Base-by-base conservation (phyloP, 2,329 filamentous ascomycete genomes). In the Aspergillus transmontanensis region DNA sequence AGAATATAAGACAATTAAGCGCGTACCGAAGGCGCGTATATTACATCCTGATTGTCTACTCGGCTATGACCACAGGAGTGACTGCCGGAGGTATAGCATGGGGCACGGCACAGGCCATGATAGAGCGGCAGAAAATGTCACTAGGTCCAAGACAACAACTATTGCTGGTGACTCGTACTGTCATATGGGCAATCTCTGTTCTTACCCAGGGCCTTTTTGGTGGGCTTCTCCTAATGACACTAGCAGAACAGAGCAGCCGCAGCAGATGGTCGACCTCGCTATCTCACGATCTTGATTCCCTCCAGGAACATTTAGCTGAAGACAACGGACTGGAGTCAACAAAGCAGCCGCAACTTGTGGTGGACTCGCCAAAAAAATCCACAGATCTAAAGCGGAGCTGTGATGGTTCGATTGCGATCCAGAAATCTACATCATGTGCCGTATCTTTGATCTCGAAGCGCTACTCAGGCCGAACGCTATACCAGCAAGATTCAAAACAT, bases 141-240 rank as follows among this genome's bases (percentile, higher is more conserved):
- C 12, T 57, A 36, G n/a, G 43, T n/a, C 11, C 43, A 34, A 50
- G 28, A 12, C 59, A 53, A 19, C 66, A 64, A n/a, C 50, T 66
- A 1, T 57, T 74, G 19, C 69, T 80, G 45, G 68, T 76, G 36
- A 73, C 73, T 23, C 78, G 81, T 48, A 78, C 79, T 59, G 71
- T 76, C 11, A 64, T 76, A 43, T 78, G 76, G 75, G 69, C 69
- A 3, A 57, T 76, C 4, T 76, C 76, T 2, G 65, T 78, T 11
- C 70, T 78, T 12, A 57, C 62, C 4, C 72, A 79, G 58, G 71
- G 73, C 16, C 54, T 74, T 4, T 72, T 75, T 53, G 75, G 69
- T 56, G 74, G 75, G 12, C 71, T 67, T 50, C 58, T 76, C n/a
- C 59, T 74, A 61, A 60, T 56, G 26, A 63, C 51, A 53, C 59